These are phyloP conservation scores for Geotrichum aggregatum DNA, from an alignment of 1,139 yeast species.

Conservation along the genomic window DNA sequence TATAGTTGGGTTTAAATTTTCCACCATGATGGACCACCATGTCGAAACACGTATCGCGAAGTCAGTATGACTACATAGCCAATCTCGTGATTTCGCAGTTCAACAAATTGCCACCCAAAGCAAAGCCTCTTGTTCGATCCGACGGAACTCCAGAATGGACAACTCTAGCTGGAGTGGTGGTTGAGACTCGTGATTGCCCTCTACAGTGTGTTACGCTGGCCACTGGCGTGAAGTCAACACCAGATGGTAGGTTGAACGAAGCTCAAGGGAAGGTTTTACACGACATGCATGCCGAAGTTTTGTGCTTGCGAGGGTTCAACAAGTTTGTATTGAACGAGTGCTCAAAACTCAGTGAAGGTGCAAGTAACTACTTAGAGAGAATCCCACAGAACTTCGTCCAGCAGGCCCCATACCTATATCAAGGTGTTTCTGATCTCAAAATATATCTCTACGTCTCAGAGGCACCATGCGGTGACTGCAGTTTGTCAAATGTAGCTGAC, in stretches of 20 bases:
- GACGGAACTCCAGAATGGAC: conserved; percentile 80
- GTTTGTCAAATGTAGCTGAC: conserved; percentile 45
- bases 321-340: conserved; percentile 41
- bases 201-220: conserved; percentile 48
- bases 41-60: neutral
- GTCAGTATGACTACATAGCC: conserved; percentile 30
- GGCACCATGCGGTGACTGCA: conserved; percentile 90
- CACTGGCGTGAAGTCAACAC: conserved; percentile 80
- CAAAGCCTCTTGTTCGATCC: conserved; percentile 57
- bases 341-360: conserved; percentile 21
- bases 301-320: conserved; percentile 68
- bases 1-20: no score
- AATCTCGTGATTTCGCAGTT: conserved; percentile 37
- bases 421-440: conserved; percentile 38
- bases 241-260: conserved; percentile 44
- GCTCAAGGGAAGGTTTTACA: conserved; percentile 61
- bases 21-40: neutral
- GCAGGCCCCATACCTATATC: conserved; percentile 26
- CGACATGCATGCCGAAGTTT: conserved; percentile 85
- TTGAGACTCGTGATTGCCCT: conserved; percentile 40
- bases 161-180: conserved; percentile 65
- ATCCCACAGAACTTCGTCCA: neutral
- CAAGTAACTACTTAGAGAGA: neutral
- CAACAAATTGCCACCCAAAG: conserved; percentile 40
- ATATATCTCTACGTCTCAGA: conserved; percentile 69